phyloP scores from a whole-genome alignment of 2,329 filamentous ascomycete genomes.

The Ambrosiella xylebori region DNA sequence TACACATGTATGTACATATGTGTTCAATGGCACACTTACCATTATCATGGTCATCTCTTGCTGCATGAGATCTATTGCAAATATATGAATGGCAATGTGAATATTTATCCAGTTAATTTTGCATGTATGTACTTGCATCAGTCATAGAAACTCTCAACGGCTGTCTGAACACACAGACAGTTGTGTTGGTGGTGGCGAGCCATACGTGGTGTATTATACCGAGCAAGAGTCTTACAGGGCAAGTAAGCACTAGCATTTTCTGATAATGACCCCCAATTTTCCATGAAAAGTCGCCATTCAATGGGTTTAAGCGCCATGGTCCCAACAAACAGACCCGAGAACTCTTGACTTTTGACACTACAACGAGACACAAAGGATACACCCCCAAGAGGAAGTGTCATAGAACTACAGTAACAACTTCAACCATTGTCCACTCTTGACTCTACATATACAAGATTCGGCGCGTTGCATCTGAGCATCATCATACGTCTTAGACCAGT shows the following conservation, averaged over 20 bases:
- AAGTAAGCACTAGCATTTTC: background rate
- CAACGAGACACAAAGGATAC: background rate
- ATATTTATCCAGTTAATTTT: too few relatives aligned
- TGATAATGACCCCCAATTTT: background rate
- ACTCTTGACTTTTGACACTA: background rate
- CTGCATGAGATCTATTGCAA: too few relatives aligned
- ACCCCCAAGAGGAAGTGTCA: background rate
- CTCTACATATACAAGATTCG: background rate
- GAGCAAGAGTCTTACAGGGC: background rate
- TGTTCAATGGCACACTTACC: too few relatives aligned
- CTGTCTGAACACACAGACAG: background rate
- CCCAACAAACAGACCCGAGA: background rate
- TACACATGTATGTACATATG: too few relatives aligned
- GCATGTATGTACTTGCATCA: too few relatives aligned
- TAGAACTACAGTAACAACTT: background rate
- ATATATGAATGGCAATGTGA: too few relatives aligned
- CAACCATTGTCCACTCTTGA: background rate
- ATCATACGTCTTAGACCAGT: background rate
- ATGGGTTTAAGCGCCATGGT: background rate
- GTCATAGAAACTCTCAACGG: too few relatives aligned
- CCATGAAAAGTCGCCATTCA: too few relatives aligned
- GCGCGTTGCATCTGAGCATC: background rate
- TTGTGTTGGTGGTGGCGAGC: background rate
- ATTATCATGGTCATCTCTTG: too few relatives aligned
- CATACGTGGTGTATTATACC: too few relatives aligned